These are phyloP conservation scores for Termitomyces sp. DNA, from an alignment of 768 basidiomycete genomes.

Conservation along the genomic window DNA sequence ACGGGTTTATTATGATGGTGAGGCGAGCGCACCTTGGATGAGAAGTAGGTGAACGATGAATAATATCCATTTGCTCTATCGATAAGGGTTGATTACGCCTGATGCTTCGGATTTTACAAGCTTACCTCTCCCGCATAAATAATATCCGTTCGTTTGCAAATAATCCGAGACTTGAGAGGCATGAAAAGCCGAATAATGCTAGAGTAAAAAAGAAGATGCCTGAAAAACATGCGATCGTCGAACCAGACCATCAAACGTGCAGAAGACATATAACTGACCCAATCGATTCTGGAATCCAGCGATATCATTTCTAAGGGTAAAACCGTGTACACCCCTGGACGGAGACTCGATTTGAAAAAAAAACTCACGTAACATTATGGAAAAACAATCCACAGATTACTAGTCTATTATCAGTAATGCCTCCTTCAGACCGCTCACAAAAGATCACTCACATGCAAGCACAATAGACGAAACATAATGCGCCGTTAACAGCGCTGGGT, in stretches of 20 bases:
- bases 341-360: background rate
- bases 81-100: background rate
- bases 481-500: conserved; percentile 84
- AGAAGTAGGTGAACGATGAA: conserved; percentile 93
- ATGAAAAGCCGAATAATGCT: conserved; percentile 96
- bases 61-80: conserved; percentile 94
- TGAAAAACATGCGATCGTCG: conserved; percentile 14
- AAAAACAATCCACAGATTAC: conserved; percentile 94
- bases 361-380: conserved; percentile 69
- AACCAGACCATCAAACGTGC: background rate
- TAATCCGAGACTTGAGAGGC: conserved; percentile 85
- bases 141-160: conserved; percentile 94
- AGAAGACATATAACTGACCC: conserved; percentile 34
- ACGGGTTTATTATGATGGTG: no score
- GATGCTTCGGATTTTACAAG: background rate
- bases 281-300: conserved; percentile 95
- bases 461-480: conserved; percentile 85
- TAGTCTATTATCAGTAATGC: conserved; percentile 19
- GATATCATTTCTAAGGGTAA: conserved; percentile 67
- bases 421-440: conserved; percentile 12
- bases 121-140: conserved; percentile 96
- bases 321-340: background rate
- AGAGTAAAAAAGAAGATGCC: conserved; percentile 97
- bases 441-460: conserved; percentile 63
- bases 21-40: conserved; percentile 63